A percentile compares a stretch with the other conserved stretches of the same genome.
phyloP scores from a whole-genome alignment of 306 rosid species.

The Pueraria montana region DNA sequence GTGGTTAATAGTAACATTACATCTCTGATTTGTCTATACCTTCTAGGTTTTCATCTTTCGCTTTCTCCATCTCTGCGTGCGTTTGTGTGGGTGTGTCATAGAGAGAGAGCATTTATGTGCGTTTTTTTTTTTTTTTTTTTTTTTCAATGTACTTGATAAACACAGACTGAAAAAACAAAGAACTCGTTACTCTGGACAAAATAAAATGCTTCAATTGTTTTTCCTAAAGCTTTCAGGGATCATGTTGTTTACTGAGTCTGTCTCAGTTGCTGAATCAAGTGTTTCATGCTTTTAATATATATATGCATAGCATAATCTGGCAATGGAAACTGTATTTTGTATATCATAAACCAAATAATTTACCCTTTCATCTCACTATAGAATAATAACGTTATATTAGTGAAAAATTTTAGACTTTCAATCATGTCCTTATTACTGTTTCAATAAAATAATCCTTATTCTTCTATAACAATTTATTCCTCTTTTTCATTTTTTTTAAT shows the following conservation, averaged over 20 bases:
- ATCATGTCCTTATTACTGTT: slow-evolving; percentile 6
- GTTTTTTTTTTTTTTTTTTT: too few species aligned
- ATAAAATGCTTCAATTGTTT: not conserved
- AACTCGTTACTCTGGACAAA: not conserved
- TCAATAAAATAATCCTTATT: slow-evolving; percentile 26
- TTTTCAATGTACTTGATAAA: not conserved
- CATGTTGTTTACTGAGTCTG: slow-evolving; percentile 1
- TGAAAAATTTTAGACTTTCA: not conserved
- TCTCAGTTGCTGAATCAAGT: slow-evolving; percentile 14
- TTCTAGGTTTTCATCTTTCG: not conserved
- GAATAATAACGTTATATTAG: not conserved
- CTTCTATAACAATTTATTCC: slow-evolving; percentile 7
- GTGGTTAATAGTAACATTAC: not conserved
- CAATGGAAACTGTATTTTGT: not conserved
- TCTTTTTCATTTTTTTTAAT: slow-evolving; percentile 46
- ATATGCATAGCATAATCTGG: not conserved
- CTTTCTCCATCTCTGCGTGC: not conserved
- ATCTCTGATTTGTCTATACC: slow-evolving; percentile 14
- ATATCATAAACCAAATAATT: slow-evolving; percentile 10
- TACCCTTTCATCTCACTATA: slow-evolving; percentile 25
- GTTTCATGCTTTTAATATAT: not conserved
- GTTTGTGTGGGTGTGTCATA: not conserved
- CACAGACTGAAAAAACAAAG: too few species aligned
- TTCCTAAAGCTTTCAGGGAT: slow-evolving; percentile 1
- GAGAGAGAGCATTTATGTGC: not conserved